Conservation (phyloP, 2,329 filamentous ascomycete genomes). For the Teratosphaeria epicoccoides region DNA sequence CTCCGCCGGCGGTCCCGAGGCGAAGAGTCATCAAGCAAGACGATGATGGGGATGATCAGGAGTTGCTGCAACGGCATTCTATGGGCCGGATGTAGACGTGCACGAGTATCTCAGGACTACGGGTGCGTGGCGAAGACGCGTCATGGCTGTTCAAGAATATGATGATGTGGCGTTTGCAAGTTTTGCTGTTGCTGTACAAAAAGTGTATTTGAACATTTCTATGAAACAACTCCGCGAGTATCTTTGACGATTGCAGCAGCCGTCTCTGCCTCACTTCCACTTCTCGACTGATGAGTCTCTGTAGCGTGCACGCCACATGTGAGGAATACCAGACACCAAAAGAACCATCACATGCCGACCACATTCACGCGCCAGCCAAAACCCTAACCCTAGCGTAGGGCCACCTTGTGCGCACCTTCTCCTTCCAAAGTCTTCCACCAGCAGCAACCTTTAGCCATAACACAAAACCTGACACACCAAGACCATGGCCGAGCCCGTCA, state of each 20-base stretch:
- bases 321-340: too few relatives aligned
- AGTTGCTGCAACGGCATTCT: not conserved
- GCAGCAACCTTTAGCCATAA: not conserved
- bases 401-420: not conserved
- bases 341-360: not conserved
- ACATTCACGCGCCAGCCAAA: too few relatives aligned
- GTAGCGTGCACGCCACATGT: too few relatives aligned
- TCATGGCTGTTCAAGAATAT: not conserved
- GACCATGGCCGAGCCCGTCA: conserved; percentile 12
- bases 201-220: not conserved
- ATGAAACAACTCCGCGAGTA: not conserved
- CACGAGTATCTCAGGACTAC: too few relatives aligned
- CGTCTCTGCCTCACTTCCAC: not conserved
- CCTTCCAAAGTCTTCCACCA: not conserved
- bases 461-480: not conserved
- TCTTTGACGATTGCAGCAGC: not conserved
- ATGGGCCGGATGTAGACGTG: not conserved
- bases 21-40: conserved; percentile 1
- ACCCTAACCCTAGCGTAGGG: not conserved
- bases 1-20: not conserved
- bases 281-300: not conserved
- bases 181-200: not conserved
- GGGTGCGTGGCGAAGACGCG: not conserved
- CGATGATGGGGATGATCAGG: not conserved
- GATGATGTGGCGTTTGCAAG: not conserved